Evolutionary conservation across 2,329 filamentous ascomycete genomes (phyloP).

Genomic region (Capronia americana): DNA sequence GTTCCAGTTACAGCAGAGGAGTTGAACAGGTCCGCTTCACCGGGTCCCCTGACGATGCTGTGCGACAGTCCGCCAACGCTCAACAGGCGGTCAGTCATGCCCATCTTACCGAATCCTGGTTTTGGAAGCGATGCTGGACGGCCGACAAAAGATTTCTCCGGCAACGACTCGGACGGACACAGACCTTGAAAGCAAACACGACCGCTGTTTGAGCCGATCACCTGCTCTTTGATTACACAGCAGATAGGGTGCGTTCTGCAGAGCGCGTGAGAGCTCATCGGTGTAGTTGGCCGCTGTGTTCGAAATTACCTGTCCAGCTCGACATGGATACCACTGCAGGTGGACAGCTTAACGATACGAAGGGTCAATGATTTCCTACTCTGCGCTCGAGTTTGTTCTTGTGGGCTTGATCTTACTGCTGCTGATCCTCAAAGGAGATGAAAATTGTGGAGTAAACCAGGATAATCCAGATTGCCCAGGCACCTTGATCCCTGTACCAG

Average conservation of each 20-base stretch:
- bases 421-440: background rate
- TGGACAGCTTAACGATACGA: background rate
- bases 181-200: background rate
- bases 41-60: conserved; percentile 10
- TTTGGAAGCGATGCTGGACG: background rate
- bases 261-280: background rate
- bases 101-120: background rate
- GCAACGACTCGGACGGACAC: background rate
- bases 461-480: background rate
- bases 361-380: background rate
- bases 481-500: conserved; percentile 11
- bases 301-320: background rate
- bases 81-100: conserved; percentile 10
- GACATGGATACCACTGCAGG: background rate
- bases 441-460: conserved; percentile 9
- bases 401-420: background rate
- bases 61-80: background rate
- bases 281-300: background rate
- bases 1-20: background rate
- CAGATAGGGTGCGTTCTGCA: background rate
- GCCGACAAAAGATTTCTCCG: background rate
- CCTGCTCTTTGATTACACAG: conserved; percentile 7
- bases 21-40: background rate
- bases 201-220: background rate
- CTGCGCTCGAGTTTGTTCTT: background rate